phyloP scores from a whole-genome alignment of 1,284 basidiomycete genomes.

The Boletellus deceptivus region DNA sequence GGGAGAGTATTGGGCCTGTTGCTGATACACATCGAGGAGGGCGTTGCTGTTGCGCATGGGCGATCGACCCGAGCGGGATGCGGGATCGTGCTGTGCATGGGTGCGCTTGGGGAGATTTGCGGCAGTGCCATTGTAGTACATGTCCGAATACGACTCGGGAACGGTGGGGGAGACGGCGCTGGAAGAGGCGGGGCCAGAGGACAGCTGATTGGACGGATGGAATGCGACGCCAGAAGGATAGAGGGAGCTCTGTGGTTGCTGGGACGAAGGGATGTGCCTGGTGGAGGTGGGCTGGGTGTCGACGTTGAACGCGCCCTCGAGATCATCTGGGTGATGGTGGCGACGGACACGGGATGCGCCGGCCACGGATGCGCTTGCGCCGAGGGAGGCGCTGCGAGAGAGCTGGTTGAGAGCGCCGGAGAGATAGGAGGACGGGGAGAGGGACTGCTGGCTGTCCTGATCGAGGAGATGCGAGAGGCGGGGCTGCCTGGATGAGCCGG shows the following conservation, averaged over 20 bases:
- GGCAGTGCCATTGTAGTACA: slow-evolving; percentile 57
- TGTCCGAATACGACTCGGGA: slow-evolving; percentile 56
- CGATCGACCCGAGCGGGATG: slow-evolving; percentile 53
- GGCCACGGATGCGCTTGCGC: slow-evolving; percentile 44
- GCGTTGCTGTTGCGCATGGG: slow-evolving; percentile 56
- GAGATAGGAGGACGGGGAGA: slow-evolving; percentile 51
- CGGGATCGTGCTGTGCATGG: slow-evolving; percentile 52
- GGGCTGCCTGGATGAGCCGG: slow-evolving; percentile 46
- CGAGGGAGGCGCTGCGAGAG: slow-evolving; percentile 64
- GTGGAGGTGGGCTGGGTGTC: slow-evolving; percentile 44
- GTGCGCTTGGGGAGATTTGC: slow-evolving; percentile 53
- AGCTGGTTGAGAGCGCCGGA: slow-evolving; percentile 51
- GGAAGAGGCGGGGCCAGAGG: slow-evolving; percentile 35
- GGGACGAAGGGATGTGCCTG: slow-evolving; percentile 37
- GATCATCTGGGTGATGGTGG: slow-evolving; percentile 64
- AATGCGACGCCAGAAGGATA: slow-evolving; percentile 60
- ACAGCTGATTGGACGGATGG: slow-evolving; percentile 45
- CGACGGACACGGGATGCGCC: slow-evolving; percentile 47
- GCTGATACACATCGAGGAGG: slow-evolving; percentile 65
- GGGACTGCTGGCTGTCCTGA: slow-evolving; percentile 51
- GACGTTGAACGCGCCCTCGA: slow-evolving; percentile 63
- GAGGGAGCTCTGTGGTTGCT: slow-evolving; percentile 43
- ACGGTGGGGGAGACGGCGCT: slow-evolving; percentile 35
- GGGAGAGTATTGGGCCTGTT: slow-evolving; percentile 65
- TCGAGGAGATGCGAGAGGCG: slow-evolving; percentile 65